Evolutionary conservation across 2,329 filamentous ascomycete genomes (phyloP).

Genomic region (Didymella glomerata): DNA sequence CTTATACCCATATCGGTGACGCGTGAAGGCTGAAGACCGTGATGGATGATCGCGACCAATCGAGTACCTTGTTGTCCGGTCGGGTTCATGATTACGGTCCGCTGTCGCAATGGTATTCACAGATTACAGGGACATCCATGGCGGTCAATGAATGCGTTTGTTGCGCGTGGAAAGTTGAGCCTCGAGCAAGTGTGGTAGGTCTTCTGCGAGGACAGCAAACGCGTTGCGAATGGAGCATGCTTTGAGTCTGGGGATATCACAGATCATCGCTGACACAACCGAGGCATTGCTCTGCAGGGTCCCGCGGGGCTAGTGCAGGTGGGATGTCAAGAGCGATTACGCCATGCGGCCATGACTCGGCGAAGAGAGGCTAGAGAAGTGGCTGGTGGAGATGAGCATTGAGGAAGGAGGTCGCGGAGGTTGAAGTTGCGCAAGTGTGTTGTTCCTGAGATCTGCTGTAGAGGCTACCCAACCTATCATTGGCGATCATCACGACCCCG

Average conservation of each 20-base stretch:
- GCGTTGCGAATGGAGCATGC: neutral
- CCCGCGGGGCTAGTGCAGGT: constrained; percentile 2
- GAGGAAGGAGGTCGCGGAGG: neutral
- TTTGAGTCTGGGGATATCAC: neutral
- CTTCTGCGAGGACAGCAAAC: neutral
- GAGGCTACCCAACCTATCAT: too few relatives aligned
- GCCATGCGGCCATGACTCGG: constrained; percentile 14
- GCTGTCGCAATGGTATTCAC: constrained; percentile 4
- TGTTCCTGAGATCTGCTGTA: too few relatives aligned
- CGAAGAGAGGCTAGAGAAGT: neutral
- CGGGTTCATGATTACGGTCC: constrained; percentile 5
- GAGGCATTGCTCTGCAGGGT: constrained; percentile 7
- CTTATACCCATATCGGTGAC: constrained; percentile 19
- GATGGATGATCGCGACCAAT: constrained; percentile 32
- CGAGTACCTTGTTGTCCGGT: constrained; percentile 40
- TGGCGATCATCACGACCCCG: too few relatives aligned
- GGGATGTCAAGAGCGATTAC: constrained; percentile 11
- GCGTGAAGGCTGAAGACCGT: constrained; percentile 34
- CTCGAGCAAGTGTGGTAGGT: neutral
- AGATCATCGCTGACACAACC: neutral
- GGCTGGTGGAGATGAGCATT: neutral
- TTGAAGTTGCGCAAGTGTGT: neutral
- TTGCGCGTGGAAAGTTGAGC: neutral
- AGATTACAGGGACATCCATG: neutral
- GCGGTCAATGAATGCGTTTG: neutral